Evolutionary conservation across 2,329 filamentous ascomycete genomes (phyloP), one percentile per base, ranked within the genome.

Genomic region (Cladosporium oxysporum): DNA sequence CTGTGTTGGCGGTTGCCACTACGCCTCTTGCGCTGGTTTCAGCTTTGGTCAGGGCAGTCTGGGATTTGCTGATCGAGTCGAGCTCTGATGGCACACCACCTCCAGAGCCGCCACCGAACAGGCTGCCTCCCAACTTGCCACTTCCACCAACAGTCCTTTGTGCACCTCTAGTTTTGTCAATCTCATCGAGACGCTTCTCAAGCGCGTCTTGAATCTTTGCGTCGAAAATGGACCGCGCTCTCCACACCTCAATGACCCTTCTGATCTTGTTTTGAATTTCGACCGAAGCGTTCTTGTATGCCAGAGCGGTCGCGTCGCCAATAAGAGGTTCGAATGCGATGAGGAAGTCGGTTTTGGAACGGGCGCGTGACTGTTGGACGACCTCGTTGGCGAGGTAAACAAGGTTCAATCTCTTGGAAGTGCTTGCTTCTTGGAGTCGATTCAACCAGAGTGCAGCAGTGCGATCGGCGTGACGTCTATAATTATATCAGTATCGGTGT

Each of bases 381-480:
- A 99, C 93, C 83, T 99, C 95, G 79, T 99, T 99, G 69, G 93
- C 93, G 65, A 99, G 89, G 78, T 99, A 99, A 69, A 99, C 87
- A 69, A 98, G 83, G 73, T 93, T 97, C 67, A 99, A 83, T 72
- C 93, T 88, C 79, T 97, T 97, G 67, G 90, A 87, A 7, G 91
- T 88, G n/a, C 91, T 88, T 1, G 92, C 93, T 71, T 98, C 94
- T 75, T 93, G 95, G 67, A 99, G 83, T 67, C 91, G 89, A 72
- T 95, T 90, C 68, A 96, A 83, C 95, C 95, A 99, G 62, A 98
- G 86, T 76, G 94, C 90, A 23, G 92, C 93, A 23, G 94, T 97
- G 68, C 91, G 89, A 71, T 97, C 92, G 63, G 96, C 94, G 80
- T 97, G 91, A 77, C 95, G 89, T 78, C 94, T 97, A 67, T 29